Percentiles rank a stretch among this genome's conserved stretches.
These are phyloP conservation scores for Colletotrichum abscissum DNA, from an alignment of 2,329 filamentous ascomycete species.

Conservation along the genomic window DNA sequence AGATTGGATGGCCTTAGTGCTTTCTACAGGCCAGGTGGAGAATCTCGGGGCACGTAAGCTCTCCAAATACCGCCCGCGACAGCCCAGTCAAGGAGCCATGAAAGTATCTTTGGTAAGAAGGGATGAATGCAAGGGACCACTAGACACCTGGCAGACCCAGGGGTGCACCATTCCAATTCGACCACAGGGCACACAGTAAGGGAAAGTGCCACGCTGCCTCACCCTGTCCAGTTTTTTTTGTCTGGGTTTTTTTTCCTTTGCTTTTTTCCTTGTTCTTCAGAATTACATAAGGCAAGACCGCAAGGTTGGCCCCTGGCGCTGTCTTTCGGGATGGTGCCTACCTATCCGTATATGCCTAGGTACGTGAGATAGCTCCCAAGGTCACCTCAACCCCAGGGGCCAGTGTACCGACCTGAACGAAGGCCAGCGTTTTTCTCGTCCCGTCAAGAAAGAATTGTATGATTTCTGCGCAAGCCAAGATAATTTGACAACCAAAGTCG, in stretches of 20 bases:
- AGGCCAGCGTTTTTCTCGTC: neutral
- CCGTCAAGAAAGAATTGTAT: neutral
- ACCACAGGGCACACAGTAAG: neutral
- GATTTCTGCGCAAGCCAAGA: neutral
- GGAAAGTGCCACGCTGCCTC: too few relatives aligned
- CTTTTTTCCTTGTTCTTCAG: too few relatives aligned
- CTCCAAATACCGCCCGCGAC: neutral
- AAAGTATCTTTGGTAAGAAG: neutral
- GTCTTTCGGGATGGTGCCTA: too few relatives aligned
- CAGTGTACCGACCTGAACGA: neutral
- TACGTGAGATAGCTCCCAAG: neutral
- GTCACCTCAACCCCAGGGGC: neutral
- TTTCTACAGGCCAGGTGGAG: conserved; percentile 12
- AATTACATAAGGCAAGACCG: too few relatives aligned
- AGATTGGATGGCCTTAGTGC: conserved; percentile 13
- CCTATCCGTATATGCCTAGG: too few relatives aligned
- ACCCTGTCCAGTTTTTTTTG: too few relatives aligned
- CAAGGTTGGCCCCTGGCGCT: too few relatives aligned
- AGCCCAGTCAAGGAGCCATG: neutral
- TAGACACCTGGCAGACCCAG: neutral
- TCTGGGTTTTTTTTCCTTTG: too few relatives aligned
- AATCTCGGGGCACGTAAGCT: conserved; percentile 4
- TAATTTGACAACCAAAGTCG: neutral
- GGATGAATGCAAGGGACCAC: conserved; percentile 11
- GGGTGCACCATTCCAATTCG: neutral